Evolutionary conservation across 371 early-diverging fungal species (phyloP).

Genomic region (Mortierella sp.): DNA sequence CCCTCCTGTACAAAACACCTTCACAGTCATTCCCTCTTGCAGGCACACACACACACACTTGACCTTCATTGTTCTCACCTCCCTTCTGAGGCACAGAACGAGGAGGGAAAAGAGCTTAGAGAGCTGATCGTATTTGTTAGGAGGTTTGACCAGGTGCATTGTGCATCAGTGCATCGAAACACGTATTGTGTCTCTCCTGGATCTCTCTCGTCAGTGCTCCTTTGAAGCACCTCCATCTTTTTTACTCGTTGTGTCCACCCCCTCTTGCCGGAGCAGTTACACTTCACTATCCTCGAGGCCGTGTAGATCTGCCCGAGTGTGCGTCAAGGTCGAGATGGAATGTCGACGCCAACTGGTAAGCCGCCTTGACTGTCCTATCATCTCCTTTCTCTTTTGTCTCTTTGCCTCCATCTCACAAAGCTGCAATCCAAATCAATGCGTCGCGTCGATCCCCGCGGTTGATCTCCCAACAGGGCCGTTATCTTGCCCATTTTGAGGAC

Average conservation of each 20-base stretch:
- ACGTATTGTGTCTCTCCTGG: conserved; percentile 19
- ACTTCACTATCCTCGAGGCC: conserved; percentile 6
- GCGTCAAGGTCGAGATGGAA: conserved; percentile 12
- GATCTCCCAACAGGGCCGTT: conserved; percentile 5
- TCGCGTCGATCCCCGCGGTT: not conserved
- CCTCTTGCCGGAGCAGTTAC: conserved; percentile 14
- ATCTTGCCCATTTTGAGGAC: conserved; percentile 1
- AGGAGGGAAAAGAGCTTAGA: conserved; percentile 6
- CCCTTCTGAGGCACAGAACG: not conserved
- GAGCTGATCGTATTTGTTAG: conserved; percentile 33
- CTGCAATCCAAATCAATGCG: not conserved
- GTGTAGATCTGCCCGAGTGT: conserved; percentile 14
- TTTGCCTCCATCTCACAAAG: not conserved
- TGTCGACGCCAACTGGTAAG: conserved; percentile 15
- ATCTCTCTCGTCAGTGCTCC: conserved; percentile 29
- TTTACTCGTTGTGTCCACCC: conserved; percentile 7
- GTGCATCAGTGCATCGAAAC: conserved; percentile 18
- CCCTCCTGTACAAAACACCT: too few species aligned
- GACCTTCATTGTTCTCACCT: too few species aligned
- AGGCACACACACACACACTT: too few species aligned
- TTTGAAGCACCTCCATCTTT: conserved; percentile 32
- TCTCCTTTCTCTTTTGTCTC: not conserved
- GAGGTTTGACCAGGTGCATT: conserved; percentile 17
- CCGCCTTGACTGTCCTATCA: too few species aligned
- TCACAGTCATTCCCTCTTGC: too few species aligned